phyloP scores from a whole-genome alignment of 306 rosid species.

The Citrullus colocynthis region DNA sequence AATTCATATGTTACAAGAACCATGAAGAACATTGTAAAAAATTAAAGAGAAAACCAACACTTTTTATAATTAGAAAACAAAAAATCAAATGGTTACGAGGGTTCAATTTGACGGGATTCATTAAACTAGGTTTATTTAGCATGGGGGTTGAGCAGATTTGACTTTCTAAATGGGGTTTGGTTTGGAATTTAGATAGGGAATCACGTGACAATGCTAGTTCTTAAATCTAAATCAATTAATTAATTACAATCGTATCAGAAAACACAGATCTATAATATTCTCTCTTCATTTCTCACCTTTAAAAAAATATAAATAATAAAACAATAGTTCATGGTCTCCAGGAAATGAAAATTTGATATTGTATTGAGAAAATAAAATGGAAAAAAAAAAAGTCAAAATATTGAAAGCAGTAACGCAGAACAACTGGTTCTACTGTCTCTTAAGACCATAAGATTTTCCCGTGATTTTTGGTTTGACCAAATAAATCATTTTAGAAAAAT shows the following conservation, averaged over 20 bases:
- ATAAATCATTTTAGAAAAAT: not conserved
- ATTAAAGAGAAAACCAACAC: no score
- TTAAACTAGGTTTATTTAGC: not conserved
- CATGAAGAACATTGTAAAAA: no score
- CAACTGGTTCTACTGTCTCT: not conserved
- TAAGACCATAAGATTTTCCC: not conserved
- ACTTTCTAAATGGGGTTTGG: not conserved
- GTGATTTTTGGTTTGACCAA: constrained; percentile 1
- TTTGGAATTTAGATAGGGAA: not conserved
- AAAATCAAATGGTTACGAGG: no score
- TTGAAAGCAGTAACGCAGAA: constrained; percentile 1
- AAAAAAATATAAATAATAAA: not conserved
- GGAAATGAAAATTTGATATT: not conserved
- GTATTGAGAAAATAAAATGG: not conserved
- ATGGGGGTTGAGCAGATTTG: not conserved
- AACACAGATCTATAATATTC: not conserved
- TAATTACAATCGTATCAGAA: not conserved
- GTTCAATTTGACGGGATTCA: not conserved
- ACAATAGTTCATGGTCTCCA: not conserved
- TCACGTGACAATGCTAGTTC: not conserved
- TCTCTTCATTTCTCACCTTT: not conserved
- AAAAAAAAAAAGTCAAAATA: not conserved
- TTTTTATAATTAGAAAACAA: no score
- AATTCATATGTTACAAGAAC: no score
- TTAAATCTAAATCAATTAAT: not conserved